A percentile compares a stretch with the other conserved stretches of the same genome.
Conservation (phyloP, 352 stramenopile genomes). For the Thalassiosira delicatula region DNA sequence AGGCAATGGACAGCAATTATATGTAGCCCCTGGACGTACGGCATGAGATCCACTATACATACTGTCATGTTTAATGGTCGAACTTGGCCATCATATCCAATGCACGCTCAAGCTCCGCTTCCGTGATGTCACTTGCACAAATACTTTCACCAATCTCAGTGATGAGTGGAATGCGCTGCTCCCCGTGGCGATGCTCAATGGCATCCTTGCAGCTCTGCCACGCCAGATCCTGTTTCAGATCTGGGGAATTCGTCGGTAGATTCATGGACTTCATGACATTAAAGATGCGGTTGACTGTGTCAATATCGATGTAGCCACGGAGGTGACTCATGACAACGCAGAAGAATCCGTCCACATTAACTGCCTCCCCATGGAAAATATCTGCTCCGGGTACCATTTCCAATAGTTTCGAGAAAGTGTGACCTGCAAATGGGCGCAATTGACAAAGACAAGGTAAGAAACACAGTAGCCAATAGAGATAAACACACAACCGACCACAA, state of each 20-base stretch:
- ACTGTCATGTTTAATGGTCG: slow-evolving; percentile 39
- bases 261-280: slow-evolving; percentile 74
- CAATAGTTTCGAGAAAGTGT: slow-evolving; percentile 88
- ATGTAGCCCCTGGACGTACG: too few species aligned
- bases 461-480: neutral
- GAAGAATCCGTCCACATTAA: slow-evolving; percentile 88
- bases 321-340: slow-evolving; percentile 81
- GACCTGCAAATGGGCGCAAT: slow-evolving; percentile 68
- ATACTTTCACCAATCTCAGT: slow-evolving; percentile 83
- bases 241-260: slow-evolving; percentile 73
- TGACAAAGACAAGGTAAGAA: slow-evolving; percentile 17
- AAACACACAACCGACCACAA: neutral
- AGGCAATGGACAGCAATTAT: too few species aligned
- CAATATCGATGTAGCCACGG: slow-evolving; percentile 77
- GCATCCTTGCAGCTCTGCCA: slow-evolving; percentile 83
- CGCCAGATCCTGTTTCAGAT: slow-evolving; percentile 72
- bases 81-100: slow-evolving; percentile 77
- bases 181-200: slow-evolving; percentile 82
- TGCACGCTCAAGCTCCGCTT: slow-evolving; percentile 75
- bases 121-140: slow-evolving; percentile 82
- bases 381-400: slow-evolving; percentile 86
- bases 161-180: slow-evolving; percentile 81
- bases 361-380: slow-evolving; percentile 88
- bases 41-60: too few species aligned
- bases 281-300: slow-evolving; percentile 80